Base-by-base conservation (phyloP, 768 basidiomycete genomes). In the Omphalotus guepiniiformis region DNA sequence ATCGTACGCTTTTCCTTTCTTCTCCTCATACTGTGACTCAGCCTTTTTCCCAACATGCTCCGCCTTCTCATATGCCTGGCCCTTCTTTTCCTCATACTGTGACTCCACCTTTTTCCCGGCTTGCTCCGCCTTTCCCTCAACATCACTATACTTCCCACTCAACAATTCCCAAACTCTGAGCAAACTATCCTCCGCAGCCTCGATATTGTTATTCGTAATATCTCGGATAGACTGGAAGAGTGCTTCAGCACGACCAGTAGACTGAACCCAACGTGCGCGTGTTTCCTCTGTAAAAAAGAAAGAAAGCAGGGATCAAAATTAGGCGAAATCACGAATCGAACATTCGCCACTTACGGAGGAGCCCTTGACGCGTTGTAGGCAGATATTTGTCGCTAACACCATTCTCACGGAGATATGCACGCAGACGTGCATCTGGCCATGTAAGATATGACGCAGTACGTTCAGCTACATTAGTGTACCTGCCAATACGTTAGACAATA, bases 371-470 rank as follows among this genome's bases (percentile, higher is more conserved):
- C 3, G 58, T 62, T 1, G 73, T 77, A 1, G 86, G 83, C 34
- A 89, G 71, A 40, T 72, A 69, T n/a, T 73, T 73, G 55, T 94
- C 91, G 52, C 75, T 70, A 23, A 95, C 58, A 40, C 85, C 87
- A 53, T 79, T 77, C 58, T 88, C 80, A 36, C 92, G 78, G 16
- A 97, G 76, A 66, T 89, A 96, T 1, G 88, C 92, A 38, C 93
- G 84, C 22, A 98, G 80, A 26, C 94, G 79, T 3, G 93, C 89
- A 58, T 97, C 94, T 11, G 91, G 89, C 95, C 95, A 98, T 8
- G 78, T 75, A 41, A 94, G 71, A 66, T 95, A 96, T 2, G 80
- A 30, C 2, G 82, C 73, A 1, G 75, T 73, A 28, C 69, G 23
- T 11, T 44, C 42, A 21, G 48, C 21, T 4, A 18, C 40, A 2